Evolutionary conservation across 2,329 filamentous ascomycete genomes (phyloP), one percentile per base, ranked within the genome.

Genomic region (Penicillium sp.): DNA sequence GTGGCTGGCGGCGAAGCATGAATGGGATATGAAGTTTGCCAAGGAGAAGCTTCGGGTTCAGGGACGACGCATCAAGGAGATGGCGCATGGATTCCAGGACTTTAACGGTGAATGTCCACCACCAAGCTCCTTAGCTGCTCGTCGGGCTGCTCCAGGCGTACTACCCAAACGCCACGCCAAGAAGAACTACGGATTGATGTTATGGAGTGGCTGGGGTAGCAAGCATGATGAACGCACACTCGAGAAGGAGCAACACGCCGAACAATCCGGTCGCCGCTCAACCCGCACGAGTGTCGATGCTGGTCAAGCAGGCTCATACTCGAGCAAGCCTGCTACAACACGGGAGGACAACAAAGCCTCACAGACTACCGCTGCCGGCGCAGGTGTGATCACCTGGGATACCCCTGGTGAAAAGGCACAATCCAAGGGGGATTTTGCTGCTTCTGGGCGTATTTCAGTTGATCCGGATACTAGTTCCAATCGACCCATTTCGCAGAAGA

Each of bases 121-220:
- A 1, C 89, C 91, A 0, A 91, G 88, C 36, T 91, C 94, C 0
- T 75, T 97, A 8, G 91, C 89, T 1, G 89, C 89, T 0, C 79
- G 90, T 51, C 80, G 86, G 26, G 59, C 62, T 9, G 68, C 68
- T 10, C 68, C 66, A 7, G 69, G 64, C 2, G 62, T 69, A 3
- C 45, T 68, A 26, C 65, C 66, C 13, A 56, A 63, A 17, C 60
- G 60, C 17, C 60, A 55, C 9, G 58, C 54, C 4, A 64, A 74
- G 59, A 86, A 83, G 78, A 91, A 89, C 58, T 84, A 88, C 72
- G 90, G 88, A 7, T 78, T 97, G 69, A 84, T 86, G 2, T 75
- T 97, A 58, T 97, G 93, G 93, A 89, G 86, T 43, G 78, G 87
- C 1, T 95, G 91, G 89, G 91, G 90, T 12, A 92, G 88, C 39